Conservation (phyloP, 306 rosid genomes). For the Cyclanthera cordifolia region DNA sequence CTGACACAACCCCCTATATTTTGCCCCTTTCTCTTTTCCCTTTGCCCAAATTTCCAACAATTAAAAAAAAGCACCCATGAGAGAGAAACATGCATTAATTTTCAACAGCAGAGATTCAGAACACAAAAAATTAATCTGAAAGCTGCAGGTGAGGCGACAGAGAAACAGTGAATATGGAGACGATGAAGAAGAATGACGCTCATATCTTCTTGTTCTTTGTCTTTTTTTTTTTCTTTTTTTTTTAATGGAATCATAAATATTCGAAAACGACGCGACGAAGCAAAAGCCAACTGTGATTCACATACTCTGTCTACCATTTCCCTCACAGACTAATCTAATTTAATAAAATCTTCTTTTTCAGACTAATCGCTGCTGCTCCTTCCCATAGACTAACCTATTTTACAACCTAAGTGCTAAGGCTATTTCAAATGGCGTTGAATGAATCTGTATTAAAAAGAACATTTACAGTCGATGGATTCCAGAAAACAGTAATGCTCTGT, state of each 20-base stretch:
- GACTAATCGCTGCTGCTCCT: too few relatives aligned
- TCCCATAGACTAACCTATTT: not conserved
- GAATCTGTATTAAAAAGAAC: not conserved
- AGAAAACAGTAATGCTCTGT: constrained; percentile 16
- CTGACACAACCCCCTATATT: constrained; percentile 19
- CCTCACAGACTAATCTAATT: not conserved
- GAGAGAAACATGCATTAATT: constrained; percentile 23
- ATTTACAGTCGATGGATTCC: not conserved
- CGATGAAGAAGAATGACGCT: constrained; percentile 15
- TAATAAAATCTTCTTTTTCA: constrained; percentile 8
- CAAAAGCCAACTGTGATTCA: constrained; percentile 26
- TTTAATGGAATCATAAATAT: constrained; percentile 34
- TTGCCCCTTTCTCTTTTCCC: constrained; percentile 23
- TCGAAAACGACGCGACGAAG: constrained; percentile 60
- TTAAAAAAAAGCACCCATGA: not conserved
- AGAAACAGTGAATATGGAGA: constrained; percentile 10
- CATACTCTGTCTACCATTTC: constrained; percentile 13
- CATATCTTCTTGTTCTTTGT: too few relatives aligned
- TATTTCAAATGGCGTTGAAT: not conserved
- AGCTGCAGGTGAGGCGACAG: constrained; percentile 13
- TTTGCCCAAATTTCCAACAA: constrained; percentile 26
- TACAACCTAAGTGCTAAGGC: not conserved
- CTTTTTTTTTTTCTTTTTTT: not conserved
- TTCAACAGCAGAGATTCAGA: constrained; percentile 4
- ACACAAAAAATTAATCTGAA: not conserved